Base-by-base conservation (phyloP, 2,329 filamentous ascomycete species). In the Penicillium expansum region DNA sequence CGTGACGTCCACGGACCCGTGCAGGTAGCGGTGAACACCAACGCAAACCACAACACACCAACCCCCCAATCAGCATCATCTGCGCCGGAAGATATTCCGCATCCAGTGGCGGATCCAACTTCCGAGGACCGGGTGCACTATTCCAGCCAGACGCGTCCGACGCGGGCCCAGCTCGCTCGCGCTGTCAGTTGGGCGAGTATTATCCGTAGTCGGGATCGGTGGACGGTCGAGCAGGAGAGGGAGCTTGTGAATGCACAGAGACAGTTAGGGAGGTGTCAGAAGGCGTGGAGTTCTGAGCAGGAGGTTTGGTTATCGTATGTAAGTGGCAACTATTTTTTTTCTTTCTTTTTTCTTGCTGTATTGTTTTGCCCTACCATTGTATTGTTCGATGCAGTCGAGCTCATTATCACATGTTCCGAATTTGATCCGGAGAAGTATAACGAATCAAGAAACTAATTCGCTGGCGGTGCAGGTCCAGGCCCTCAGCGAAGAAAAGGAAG, bases 281-380 rank as follows among this genome's bases (percentile, higher is more conserved):
- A 69, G 57, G 69, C 71, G 1, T 74, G 70, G 70, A 72, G 69
- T 51, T 72, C 71, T 10, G 70, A 73, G 51, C 71, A 74, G 49
- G 71, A 74, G 43, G 37, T 73, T 16, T 73, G 71, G 71, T 51
- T 74, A 53, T 57, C 62, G 18, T 64, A 67, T 68, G 71, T 74
- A 66, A 55, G 71, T 67, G 32, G 5, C 2, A 2, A 43, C 2
- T 32, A 33, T 56, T 33, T 48, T 11, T 24, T 41, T 22, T 47
- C 43, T 30, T 43, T 54, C 37, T 32, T 52, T 42, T 33, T 39
- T 39, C 27, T 50, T 50, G 24, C 18, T 16, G 18, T 43, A 37
- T 41, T 47, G 16, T 54, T 24, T 24, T 30, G 22, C 27, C 4
- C n/a, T 24, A 35, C 14, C n/a, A 22, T 35, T 52, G 10, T 45